phyloP scores from a whole-genome alignment of 2,329 filamentous ascomycete genomes.

The Trichophyton mentagrophytes region DNA sequence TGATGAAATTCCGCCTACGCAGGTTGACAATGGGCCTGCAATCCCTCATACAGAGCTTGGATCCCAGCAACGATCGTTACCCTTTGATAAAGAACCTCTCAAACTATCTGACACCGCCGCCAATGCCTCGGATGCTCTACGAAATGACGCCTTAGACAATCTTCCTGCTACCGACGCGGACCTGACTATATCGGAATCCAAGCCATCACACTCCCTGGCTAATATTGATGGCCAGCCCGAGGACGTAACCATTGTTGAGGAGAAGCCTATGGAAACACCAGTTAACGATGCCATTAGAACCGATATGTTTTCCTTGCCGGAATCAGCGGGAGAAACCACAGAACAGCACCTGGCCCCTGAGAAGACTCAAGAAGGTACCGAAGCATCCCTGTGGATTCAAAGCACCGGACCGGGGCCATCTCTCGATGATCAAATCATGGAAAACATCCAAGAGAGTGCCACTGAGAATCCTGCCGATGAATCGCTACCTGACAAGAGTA shows the following conservation, averaged over 20 bases:
- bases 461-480: not conserved
- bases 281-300: not conserved
- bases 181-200: not conserved
- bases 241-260: not conserved
- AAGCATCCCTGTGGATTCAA: not conserved
- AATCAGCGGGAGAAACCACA: not conserved
- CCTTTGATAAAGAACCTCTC: not conserved
- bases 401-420: not conserved
- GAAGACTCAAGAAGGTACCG: not conserved
- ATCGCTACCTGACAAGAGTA: not conserved
- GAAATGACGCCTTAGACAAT: not conserved
- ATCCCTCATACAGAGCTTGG: slow-evolving; percentile 1
- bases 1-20: slow-evolving; percentile 33
- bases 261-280: not conserved
- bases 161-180: not conserved
- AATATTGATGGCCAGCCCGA: not conserved
- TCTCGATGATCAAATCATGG: not conserved
- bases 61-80: not conserved
- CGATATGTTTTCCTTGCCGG: not conserved
- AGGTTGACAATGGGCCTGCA: slow-evolving; percentile 28
- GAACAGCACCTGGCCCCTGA: not conserved
- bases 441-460: not conserved
- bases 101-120: not conserved
- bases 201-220: not conserved
- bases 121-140: not conserved